Conservation (phyloP, 306 rosid species). For the Crataegus laevigata region DNA sequence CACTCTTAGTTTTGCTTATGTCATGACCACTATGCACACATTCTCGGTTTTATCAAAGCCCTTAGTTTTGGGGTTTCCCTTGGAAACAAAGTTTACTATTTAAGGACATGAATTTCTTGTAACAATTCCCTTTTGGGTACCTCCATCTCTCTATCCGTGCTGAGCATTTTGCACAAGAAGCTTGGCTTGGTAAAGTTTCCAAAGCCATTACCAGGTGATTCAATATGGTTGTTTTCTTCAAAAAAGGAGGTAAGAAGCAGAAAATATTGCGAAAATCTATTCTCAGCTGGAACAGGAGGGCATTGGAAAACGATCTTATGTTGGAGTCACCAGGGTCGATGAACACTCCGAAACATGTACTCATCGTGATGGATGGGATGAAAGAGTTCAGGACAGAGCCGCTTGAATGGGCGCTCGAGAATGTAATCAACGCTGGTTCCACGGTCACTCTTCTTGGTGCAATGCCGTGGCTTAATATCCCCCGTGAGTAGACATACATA, state of each 20-base stretch:
- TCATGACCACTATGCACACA: background rate
- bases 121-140: background rate
- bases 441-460: conserved; percentile 48
- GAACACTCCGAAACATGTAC: conserved; percentile 22
- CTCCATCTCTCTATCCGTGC: background rate
- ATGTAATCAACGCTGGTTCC: conserved; percentile 28
- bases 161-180: background rate
- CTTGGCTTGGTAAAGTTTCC: background rate
- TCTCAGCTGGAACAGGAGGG: background rate
- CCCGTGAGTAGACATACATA: conserved; percentile 14
- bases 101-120: background rate
- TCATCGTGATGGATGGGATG: conserved; percentile 56
- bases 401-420: conserved; percentile 43
- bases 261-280: background rate
- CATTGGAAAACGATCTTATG: conserved; percentile 9
- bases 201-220: background rate
- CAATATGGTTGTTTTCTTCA: background rate
- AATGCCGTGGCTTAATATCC: conserved; percentile 61
- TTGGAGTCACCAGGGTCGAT: conserved; percentile 14
- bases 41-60: background rate
- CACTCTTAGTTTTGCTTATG: too few relatives aligned
- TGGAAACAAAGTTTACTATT: background rate
- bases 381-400: conserved; percentile 38
- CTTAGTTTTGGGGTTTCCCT: background rate
- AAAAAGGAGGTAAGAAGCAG: background rate